Base-by-base conservation (phyloP, 2,329 filamentous ascomycete genomes). In the Chrysoporthe puriensis region DNA sequence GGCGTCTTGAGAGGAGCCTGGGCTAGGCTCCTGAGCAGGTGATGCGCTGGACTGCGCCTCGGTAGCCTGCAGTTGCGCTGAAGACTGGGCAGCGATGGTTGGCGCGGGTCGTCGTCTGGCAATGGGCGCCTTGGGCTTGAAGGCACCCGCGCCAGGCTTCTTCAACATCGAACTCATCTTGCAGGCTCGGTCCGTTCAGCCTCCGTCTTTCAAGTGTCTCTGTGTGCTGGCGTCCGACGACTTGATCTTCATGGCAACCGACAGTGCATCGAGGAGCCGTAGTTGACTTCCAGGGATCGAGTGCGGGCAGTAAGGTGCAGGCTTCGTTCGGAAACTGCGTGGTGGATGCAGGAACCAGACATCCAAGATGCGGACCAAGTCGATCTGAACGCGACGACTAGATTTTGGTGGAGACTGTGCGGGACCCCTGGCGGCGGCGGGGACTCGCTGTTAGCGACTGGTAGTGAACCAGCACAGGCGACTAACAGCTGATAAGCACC, bases 81-180 rank as follows among this genome's bases (percentile, higher is more conserved):
- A 66, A 34, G 73, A 71, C 57, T 70, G 70, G 43, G 81, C 77
- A 56, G 81, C 73, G 60, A 75, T 66, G 74, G 74, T 67, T 78
- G 75, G 67, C 76, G 80, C 76, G 66, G 81, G 79, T 71, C 82
- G 81, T 70, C 83, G 83, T 74, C 89, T 86, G 71, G 83, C 82
- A 44, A 79, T 77, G 43, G 86, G 87, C 71, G 86, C 86, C 80
- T 91, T 93, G 57, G 90, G 90, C 76, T 91, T 91, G 80, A 93
- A 92, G 80, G 83, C 69, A 40, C 69, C 83, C 67, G 84, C 80
- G 72, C 84, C 84, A 73, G 84, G 82, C 79, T 92, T 91, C 80
- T 91, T 91, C 78, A 90, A 84, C 80, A 90, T 90, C 69, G 84
- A 86, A 79, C 85, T 88, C 83, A 91, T 90, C 73, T 79, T 83